Evolutionary conservation across 805 yeast species (phyloP).

Genomic region (Brettanomyces naardenensis): DNA sequence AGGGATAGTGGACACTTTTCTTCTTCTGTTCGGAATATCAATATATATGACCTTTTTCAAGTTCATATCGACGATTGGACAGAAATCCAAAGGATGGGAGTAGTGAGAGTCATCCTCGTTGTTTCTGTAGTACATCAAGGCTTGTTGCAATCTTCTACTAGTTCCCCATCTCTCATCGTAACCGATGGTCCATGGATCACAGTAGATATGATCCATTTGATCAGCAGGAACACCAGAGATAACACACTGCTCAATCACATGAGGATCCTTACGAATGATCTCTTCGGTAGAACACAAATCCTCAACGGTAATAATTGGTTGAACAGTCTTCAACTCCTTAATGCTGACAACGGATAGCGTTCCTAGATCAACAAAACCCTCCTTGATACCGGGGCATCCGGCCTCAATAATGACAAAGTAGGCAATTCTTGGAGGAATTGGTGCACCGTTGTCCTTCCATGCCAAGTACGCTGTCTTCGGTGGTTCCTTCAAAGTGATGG

Average conservation of each 20-base stretch:
- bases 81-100: conserved; percentile 71
- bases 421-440: conserved; percentile 63
- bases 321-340: conserved; percentile 49
- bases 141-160: conserved; percentile 68
- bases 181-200: conserved; percentile 64
- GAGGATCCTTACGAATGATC: conserved; percentile 61
- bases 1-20: conserved; percentile 52
- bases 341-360: conserved; percentile 38
- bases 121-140: conserved; percentile 69
- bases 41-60: conserved; percentile 60
- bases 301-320: conserved; percentile 67
- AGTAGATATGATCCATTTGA: conserved; percentile 53
- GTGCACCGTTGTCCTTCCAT: conserved; percentile 57
- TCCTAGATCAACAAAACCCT: conserved; percentile 59
- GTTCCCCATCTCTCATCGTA: conserved; percentile 71
- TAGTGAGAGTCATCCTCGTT: conserved; percentile 64
- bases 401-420: conserved; percentile 54
- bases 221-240: conserved; percentile 58
- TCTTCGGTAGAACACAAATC: conserved; percentile 59
- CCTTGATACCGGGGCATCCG: conserved; percentile 57
- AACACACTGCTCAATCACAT: conserved; percentile 65
- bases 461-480: conserved; percentile 51
- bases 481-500: conserved; percentile 67
- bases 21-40: conserved; percentile 69
- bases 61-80: conserved; percentile 76